Conservation (phyloP, 2,329 filamentous ascomycete species). For the Anthostomella pinea region DNA sequence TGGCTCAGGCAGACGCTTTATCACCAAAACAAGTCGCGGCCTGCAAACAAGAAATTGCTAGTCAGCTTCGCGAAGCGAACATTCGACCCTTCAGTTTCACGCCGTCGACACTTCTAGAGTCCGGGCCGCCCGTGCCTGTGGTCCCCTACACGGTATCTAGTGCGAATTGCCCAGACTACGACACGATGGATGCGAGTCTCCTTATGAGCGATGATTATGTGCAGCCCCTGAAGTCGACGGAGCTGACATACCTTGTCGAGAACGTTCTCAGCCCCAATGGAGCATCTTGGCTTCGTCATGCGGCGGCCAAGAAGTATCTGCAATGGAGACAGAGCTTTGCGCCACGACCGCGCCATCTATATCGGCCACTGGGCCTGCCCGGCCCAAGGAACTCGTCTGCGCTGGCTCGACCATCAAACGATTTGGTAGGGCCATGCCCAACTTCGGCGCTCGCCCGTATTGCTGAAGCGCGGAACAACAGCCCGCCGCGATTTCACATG, state of each 20-base stretch:
- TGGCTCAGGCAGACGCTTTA: constrained; percentile 74
- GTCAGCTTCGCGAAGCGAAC: constrained; percentile 53
- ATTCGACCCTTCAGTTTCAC: constrained; percentile 68
- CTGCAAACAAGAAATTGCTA: constrained; percentile 58
- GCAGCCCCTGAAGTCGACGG: constrained; percentile 73
- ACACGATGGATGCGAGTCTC: constrained; percentile 87
- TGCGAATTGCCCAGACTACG: constrained; percentile 65
- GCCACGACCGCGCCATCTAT: constrained; percentile 32
- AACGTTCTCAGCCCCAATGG: constrained; percentile 76
- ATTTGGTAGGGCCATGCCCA: constrained; percentile 30
- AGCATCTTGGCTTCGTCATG: constrained; percentile 76
- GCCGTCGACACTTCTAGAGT: constrained; percentile 29
- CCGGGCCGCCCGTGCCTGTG: constrained; percentile 25
- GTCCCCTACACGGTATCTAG: constrained; percentile 77
- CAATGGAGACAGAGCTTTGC: constrained; percentile 55
- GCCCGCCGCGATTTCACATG: constrained; percentile 55
- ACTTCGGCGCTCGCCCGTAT: constrained; percentile 61
- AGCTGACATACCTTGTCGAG: constrained; percentile 67
- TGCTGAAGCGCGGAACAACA: constrained; percentile 37
- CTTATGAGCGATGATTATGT: constrained; percentile 92
- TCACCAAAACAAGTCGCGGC: constrained; percentile 52
- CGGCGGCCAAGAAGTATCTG: constrained; percentile 77
- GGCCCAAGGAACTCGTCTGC: constrained; percentile 8
- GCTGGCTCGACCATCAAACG: constrained; percentile 8
- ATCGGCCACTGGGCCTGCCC: constrained; percentile 32